phyloP scores from a whole-genome alignment of 768 basidiomycete species.

The Butyriboletus loyo region DNA sequence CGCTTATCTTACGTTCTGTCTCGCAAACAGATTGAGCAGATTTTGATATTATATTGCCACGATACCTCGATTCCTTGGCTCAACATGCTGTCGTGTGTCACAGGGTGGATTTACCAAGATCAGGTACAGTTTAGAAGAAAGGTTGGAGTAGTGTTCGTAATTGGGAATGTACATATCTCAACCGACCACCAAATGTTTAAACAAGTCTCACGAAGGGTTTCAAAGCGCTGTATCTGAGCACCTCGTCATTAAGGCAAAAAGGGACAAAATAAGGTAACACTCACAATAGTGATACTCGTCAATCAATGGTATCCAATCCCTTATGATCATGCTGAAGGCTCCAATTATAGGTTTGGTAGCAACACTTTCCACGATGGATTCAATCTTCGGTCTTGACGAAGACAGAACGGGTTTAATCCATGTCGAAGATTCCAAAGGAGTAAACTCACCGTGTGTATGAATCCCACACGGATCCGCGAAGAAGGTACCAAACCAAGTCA shows the following conservation, averaged over 20 bases:
- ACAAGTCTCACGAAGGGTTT: slow-evolving; percentile 11
- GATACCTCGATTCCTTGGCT: not conserved
- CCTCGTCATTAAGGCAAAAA: slow-evolving; percentile 1
- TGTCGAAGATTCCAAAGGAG: not conserved
- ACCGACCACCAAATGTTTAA: slow-evolving; percentile 2
- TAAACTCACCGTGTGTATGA: slow-evolving; percentile 62
- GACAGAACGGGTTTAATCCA: not conserved
- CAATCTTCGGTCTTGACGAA: slow-evolving; percentile 68
- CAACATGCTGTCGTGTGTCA: not conserved
- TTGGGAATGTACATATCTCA: not conserved
- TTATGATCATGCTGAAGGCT: slow-evolving; percentile 65
- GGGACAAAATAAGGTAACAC: slow-evolving; percentile 24
- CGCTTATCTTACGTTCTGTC: not conserved
- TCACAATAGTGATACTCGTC: slow-evolving; percentile 90
- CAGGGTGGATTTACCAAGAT: not conserved
- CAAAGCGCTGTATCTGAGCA: slow-evolving; percentile 44
- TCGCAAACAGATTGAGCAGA: not conserved
- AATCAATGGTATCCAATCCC: slow-evolving; percentile 86
- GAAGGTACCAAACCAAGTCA: slow-evolving; percentile 78
- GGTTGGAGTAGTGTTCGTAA: not conserved
- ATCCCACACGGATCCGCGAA: slow-evolving; percentile 85
- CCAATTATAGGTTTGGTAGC: slow-evolving; percentile 61
- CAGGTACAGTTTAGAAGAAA: not conserved
- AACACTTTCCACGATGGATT: slow-evolving; percentile 54
- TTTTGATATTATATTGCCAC: not conserved